Evolutionary conservation across 1,284 basidiomycete species (phyloP).

Genomic region (Naganishia liquefaciens): DNA sequence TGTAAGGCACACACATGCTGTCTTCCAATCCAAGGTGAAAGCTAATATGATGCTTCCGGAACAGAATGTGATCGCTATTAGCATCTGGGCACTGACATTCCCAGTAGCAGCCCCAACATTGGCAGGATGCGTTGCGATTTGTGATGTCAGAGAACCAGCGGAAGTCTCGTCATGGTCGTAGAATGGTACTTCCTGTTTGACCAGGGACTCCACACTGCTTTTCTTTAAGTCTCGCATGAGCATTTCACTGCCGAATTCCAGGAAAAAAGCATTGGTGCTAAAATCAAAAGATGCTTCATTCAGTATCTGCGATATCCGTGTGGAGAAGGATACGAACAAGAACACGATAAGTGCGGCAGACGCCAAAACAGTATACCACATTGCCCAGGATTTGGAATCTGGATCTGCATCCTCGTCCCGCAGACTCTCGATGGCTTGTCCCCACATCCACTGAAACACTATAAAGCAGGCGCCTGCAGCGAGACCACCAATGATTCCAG

Average conservation of each 20-base stretch:
- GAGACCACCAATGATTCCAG: constrained; percentile 36
- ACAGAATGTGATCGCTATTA: constrained; percentile 44
- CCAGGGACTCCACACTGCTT: constrained; percentile 36
- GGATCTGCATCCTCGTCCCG: constrained; percentile 32
- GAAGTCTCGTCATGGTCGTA: constrained; percentile 48
- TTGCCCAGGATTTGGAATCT: constrained; percentile 39
- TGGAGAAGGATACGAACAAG: background rate
- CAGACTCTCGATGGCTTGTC: constrained; percentile 41
- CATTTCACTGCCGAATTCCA: background rate
- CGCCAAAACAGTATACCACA: constrained; percentile 46
- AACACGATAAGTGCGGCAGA: constrained; percentile 27
- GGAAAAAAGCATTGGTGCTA: constrained; percentile 38
- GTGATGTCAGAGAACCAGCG: constrained; percentile 52
- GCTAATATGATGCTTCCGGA: constrained; percentile 51
- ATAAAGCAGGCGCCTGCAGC: constrained; percentile 49
- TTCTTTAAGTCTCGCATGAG: constrained; percentile 29
- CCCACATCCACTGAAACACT: constrained; percentile 47
- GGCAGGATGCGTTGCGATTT: constrained; percentile 47
- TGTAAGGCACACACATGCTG: constrained; percentile 49
- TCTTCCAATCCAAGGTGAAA: constrained; percentile 50
- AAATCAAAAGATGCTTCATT: too few relatives aligned
- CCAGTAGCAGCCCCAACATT: constrained; percentile 52
- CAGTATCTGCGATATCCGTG: background rate
- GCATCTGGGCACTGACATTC: constrained; percentile 50
- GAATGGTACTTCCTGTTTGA: constrained; percentile 44